These are phyloP conservation scores for Pseudophaeomoniella oleicola DNA, from an alignment of 2,329 filamentous ascomycete genomes.

Conservation along the genomic window DNA sequence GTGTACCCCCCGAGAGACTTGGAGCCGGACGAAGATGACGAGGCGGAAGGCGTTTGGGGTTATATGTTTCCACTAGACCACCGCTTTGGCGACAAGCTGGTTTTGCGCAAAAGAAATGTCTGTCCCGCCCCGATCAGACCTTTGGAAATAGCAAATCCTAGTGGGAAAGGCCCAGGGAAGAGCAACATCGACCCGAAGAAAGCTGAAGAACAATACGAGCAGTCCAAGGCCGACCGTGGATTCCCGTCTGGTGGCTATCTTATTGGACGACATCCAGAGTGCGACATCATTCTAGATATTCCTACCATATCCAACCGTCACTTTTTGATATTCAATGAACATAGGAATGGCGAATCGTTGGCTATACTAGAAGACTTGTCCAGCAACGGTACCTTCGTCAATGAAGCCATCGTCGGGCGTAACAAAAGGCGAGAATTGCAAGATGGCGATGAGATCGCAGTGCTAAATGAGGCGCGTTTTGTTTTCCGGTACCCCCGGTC, in stretches of 20 bases:
- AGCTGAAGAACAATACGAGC: constrained; percentile 45
- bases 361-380: constrained; percentile 87
- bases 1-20: constrained; percentile 56
- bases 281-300: constrained; percentile 63
- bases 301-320: constrained; percentile 72
- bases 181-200: constrained; percentile 29
- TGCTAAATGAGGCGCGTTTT: constrained; percentile 73
- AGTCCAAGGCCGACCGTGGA: constrained; percentile 41
- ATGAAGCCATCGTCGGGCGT: constrained; percentile 76
- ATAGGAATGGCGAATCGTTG: constrained; percentile 39
- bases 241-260: constrained; percentile 69
- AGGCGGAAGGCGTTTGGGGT: constrained; percentile 81
- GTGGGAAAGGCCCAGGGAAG: constrained; percentile 21
- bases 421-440: constrained; percentile 82
- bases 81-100: constrained; percentile 52
- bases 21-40: constrained; percentile 72
- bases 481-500: constrained; percentile 79
- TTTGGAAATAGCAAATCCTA: constrained; percentile 25
- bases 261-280: constrained; percentile 85
- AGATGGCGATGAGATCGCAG: constrained; percentile 80
- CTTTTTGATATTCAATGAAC: constrained; percentile 41
- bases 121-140: constrained; percentile 45
- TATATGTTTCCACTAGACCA: constrained; percentile 75
- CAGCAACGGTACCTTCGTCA: constrained; percentile 92
- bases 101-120: constrained; percentile 57